These are phyloP conservation scores for Mortierella sp. DNA, from an alignment of 371 early-diverging fungal species.

Conservation along the genomic window DNA sequence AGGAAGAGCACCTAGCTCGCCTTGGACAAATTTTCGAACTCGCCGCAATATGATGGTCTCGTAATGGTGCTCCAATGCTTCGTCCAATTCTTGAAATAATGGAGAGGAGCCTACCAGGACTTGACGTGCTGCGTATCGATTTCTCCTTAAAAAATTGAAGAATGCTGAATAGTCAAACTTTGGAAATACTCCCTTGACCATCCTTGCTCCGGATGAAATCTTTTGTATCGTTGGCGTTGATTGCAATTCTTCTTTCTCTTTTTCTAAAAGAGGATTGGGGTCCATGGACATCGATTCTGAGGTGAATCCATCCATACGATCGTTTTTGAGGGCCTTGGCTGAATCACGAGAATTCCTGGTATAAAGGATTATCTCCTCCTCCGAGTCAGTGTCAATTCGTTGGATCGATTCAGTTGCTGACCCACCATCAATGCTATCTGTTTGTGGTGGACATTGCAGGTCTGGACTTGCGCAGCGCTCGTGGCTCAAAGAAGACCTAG, in stretches of 20 bases:
- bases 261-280: background rate
- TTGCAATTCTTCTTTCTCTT: background rate
- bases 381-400: conserved; percentile 18
- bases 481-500: background rate
- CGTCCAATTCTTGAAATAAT: conserved; percentile 53
- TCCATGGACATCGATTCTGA: background rate
- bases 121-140: conserved; percentile 32
- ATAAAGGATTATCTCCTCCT: conserved; percentile 24
- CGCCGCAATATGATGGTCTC: conserved; percentile 54
- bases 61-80: conserved; percentile 46
- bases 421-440: too few relatives aligned
- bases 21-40: conserved; percentile 45
- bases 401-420: background rate
- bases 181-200: conserved; percentile 35
- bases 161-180: conserved; percentile 48
- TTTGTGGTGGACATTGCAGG: background rate
- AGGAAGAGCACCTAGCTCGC: conserved; percentile 36
- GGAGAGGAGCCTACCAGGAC: conserved; percentile 59
- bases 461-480: background rate
- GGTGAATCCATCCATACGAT: background rate
- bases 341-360: background rate
- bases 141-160: conserved; percentile 46
- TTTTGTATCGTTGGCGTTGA: background rate
- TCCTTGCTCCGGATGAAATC: conserved; percentile 18
- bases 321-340: background rate